Evolutionary conservation across 129 eudicot species (phyloP).

Genomic region (Chrysanthemum seticuspe): DNA sequence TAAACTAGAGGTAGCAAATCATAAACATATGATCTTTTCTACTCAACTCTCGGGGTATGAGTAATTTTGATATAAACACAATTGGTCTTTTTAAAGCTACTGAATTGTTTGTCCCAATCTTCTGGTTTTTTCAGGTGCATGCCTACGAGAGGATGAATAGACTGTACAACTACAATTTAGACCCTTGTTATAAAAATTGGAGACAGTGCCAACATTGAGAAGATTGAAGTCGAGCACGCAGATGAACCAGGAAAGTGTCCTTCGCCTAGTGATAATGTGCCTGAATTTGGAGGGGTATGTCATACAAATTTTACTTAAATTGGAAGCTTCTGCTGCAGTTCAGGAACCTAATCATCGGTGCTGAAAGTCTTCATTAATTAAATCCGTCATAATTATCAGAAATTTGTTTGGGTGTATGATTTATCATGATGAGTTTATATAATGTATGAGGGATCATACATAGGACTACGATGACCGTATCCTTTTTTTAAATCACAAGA

Average conservation of each 20-base stretch:
- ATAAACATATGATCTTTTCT: neutral
- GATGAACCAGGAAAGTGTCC: slow-evolving; percentile 94
- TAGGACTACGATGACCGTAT: too few relatives aligned
- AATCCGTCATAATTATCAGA: neutral
- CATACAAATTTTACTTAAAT: slow-evolving; percentile 56
- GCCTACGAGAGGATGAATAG: slow-evolving; percentile 90
- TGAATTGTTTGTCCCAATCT: neutral
- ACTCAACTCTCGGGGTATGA: neutral
- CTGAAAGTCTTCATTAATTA: neutral
- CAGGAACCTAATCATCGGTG: slow-evolving; percentile 8
- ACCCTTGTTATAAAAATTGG: slow-evolving; percentile 81
- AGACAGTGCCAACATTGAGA: slow-evolving; percentile 89
- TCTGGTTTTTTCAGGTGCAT: slow-evolving; percentile 55
- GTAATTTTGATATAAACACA: too few relatives aligned
- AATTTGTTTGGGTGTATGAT: too few relatives aligned
- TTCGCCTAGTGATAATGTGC: slow-evolving; percentile 58
- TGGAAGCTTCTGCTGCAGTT: neutral
- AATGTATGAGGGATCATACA: too few relatives aligned
- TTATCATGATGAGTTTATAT: too few relatives aligned
- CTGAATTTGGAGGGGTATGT: slow-evolving; percentile 82
- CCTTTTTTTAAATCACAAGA: too few relatives aligned
- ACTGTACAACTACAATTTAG: slow-evolving; percentile 71
- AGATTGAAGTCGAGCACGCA: slow-evolving; percentile 79
- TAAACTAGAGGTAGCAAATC: slow-evolving; percentile 9
- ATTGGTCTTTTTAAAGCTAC: neutral